Evolutionary conservation across 2,329 filamentous ascomycete species (phyloP).

Genomic region (Aspergillus oerlinghausenensis): DNA sequence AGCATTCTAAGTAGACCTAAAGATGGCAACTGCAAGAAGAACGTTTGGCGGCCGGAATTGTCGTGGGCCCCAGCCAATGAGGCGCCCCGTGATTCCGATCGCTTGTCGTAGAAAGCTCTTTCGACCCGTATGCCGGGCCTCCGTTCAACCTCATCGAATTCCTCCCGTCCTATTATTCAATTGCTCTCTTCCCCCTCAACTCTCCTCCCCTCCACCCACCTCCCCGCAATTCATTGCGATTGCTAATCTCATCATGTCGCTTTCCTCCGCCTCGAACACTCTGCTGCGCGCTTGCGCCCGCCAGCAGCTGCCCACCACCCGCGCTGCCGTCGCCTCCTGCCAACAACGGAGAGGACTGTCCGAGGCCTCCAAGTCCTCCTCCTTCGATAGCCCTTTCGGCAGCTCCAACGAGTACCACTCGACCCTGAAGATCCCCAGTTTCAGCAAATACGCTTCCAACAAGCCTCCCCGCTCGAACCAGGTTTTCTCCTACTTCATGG

Average conservation of each 20-base stretch:
- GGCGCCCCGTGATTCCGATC: conserved; percentile 38
- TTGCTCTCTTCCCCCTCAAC: conserved; percentile 7
- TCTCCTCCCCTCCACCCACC: conserved; percentile 10
- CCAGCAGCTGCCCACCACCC: conserved; percentile 42
- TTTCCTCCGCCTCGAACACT: conserved; percentile 64
- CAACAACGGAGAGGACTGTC: conserved; percentile 39
- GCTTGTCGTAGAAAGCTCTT: conserved; percentile 32
- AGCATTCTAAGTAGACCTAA: not conserved
- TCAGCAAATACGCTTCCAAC: conserved; percentile 78
- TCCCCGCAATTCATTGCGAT: conserved; percentile 33
- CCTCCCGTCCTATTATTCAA: not conserved
- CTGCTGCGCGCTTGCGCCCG: conserved; percentile 58
- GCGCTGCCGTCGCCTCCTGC: conserved; percentile 38
- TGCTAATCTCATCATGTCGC: conserved; percentile 39
- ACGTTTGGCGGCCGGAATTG: too few species aligned
- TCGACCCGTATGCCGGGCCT: conserved; percentile 22
- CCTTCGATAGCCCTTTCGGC: conserved; percentile 55
- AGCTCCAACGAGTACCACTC: conserved; percentile 41
- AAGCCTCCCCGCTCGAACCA: conserved; percentile 67
- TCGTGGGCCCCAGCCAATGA: conserved; percentile 30
- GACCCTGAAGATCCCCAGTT: conserved; percentile 76
- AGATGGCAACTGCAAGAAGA: too few species aligned
- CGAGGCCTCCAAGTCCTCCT: conserved; percentile 38
- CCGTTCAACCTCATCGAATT: conserved; percentile 31
- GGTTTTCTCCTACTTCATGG: conserved; percentile 97